Percentiles rank a stretch among this genome's conserved stretches.
Conservation (phyloP, 2,329 filamentous ascomycete species). For the Microdochium bolleyi region DNA sequence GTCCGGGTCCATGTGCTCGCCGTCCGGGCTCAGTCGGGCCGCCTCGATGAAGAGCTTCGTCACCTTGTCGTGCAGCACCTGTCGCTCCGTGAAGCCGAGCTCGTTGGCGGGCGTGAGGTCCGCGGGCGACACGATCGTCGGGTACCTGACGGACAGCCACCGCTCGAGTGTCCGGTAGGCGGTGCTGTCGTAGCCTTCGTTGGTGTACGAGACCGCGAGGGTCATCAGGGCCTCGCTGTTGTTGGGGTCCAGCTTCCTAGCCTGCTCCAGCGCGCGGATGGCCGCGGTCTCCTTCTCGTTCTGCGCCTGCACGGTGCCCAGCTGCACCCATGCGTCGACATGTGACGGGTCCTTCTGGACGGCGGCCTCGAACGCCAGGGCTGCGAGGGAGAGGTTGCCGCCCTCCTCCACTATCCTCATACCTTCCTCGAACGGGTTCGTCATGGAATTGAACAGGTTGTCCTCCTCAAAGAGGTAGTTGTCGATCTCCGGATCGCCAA, state of each 20-base stretch:
- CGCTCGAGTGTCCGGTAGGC: conserved; percentile 94
- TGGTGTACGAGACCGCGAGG: conserved; percentile 92
- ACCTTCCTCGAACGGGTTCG: conserved; percentile 86
- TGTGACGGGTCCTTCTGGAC: conserved; percentile 84
- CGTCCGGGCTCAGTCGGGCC: conserved; percentile 83
- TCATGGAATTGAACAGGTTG: conserved; percentile 76
- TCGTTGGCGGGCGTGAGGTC: conserved; percentile 71
- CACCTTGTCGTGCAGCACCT: conserved; percentile 81
- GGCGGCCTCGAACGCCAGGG: conserved; percentile 90
- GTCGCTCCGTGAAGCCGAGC: conserved; percentile 88
- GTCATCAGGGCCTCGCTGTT: conserved; percentile 92
- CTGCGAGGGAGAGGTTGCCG: conserved; percentile 87
- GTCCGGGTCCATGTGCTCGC: conserved; percentile 95
- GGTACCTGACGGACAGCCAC: conserved; percentile 95
- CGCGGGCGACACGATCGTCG: conserved; percentile 65
- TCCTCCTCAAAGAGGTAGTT: conserved; percentile 93
- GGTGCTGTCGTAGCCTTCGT: conserved; percentile 96
- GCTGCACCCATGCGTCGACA: conserved; percentile 85
- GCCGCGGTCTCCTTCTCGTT: conserved; percentile 98
- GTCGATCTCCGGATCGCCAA: conserved; percentile 69
- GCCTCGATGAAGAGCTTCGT: conserved; percentile 87
- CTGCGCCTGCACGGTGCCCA: conserved; percentile 89
- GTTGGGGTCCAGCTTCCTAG: conserved; percentile 76
- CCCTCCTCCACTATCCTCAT: conserved; percentile 88
- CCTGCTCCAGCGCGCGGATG: conserved; percentile 87